Base-by-base conservation (phyloP, 495 filamentous ascomycete genomes). In the Neurospora intermedia region DNA sequence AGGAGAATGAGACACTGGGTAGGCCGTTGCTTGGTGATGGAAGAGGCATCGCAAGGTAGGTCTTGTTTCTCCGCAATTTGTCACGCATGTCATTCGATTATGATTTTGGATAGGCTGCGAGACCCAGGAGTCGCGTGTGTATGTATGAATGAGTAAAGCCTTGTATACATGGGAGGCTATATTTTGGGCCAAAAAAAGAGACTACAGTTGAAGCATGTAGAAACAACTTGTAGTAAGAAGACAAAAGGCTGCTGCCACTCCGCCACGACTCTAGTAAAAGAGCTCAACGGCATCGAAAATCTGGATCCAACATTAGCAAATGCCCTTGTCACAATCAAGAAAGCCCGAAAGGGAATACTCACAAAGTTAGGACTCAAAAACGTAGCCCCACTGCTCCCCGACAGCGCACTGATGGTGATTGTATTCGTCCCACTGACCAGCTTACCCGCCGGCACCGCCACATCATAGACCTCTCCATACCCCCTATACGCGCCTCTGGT, bases 401-500 rank as follows among this genome's bases (percentile, higher is more conserved):
- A 90, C 31, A 86, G 80, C 31, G 87, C 86, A 70, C 75, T 84
- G 72, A 92, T 89, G 3, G 87, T 86, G 31, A 92, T 87, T n/a
- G 88, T 91, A 73, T 92, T 92, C 4, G 73, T 78, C 1, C 89
- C 90, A 7, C 77, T 81, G 10, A 88, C 84, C 66, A 92, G 83
- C n/a, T 80, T 87, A 0, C 87, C 87, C 4, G 84, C 75, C 0
- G 88, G 85, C 45, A 91, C 84, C 8, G 76, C 78, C 27, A 89
- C 86, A 66, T 86, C 83, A 74, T 91, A 92, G 1, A 90, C 84
- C 73, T 92, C 88, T 1, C 89, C 88, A 72, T 83, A 80, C 0
- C 90, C 89, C 0, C 88, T 81, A 73, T 91, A 92, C 1, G 89
- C 88, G 0, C 90, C 90, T 11, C 90, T 80, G 16, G 89, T 92